Percentiles rank a stretch among this genome's conserved stretches.
Conservation (phyloP, 345 rosid genomes). For the Eucalyptus erythrocorys region DNA sequence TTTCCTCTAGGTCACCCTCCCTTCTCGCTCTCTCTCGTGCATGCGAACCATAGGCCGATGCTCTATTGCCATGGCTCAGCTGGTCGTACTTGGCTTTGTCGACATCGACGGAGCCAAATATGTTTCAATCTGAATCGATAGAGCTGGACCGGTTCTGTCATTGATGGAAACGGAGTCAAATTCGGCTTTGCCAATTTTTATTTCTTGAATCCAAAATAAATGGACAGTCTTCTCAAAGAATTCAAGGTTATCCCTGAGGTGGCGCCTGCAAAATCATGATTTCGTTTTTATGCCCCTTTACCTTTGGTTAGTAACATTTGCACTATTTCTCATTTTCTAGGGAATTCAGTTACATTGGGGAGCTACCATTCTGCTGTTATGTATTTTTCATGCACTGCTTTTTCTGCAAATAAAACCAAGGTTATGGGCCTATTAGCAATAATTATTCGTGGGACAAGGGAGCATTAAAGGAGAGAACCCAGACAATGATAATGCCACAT, state of each 20-base stretch:
- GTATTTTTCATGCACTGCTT: not conserved
- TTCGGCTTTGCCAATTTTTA: not conserved
- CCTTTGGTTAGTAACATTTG: not conserved
- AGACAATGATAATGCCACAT: conserved; percentile 34
- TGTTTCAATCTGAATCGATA: not conserved
- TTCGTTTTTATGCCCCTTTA: not conserved
- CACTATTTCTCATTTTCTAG: not conserved
- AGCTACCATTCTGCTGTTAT: not conserved
- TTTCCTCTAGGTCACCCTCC: not conserved
- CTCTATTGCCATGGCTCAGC: not conserved
- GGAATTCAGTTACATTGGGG: not conserved
- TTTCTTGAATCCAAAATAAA: not conserved
- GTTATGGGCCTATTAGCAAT: not conserved
- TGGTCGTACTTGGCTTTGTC: not conserved
- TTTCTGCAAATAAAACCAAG: not conserved
- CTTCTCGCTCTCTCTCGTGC: not conserved
- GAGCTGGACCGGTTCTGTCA: not conserved
- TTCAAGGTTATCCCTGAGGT: not conserved
- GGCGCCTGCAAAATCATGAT: not conserved
- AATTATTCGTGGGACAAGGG: not conserved
- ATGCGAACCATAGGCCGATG: not conserved
- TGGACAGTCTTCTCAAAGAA: not conserved
- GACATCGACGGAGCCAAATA: not conserved
- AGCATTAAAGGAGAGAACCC: not conserved
- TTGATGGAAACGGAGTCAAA: not conserved